Base-by-base conservation (phyloP, 2,329 filamentous ascomycete genomes). In the Diaporthe ampelina region DNA sequence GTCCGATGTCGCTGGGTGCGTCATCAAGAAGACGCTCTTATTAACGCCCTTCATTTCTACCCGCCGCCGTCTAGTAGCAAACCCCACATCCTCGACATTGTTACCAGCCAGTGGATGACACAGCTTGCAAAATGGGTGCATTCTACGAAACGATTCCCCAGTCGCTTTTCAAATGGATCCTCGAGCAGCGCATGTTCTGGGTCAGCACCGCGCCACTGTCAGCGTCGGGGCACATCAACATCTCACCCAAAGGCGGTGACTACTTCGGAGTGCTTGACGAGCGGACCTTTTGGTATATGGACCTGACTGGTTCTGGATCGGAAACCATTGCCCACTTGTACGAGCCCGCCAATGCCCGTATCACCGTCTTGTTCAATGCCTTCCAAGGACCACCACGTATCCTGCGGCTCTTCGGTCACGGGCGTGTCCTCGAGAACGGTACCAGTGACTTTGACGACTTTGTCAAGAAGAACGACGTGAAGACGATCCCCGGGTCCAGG, bases 251-350 rank as follows among this genome's bases (percentile, higher is more conserved):
- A 82, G 93, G 94, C 65, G 86, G 88, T 24, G 84, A 88, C n/a
- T 91, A 91, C 37, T 91, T 94, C 78, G 86, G 89, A 43, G 85
- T 94, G 70, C 84, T 93, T 70, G 83, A 84, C 11, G 86, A 88
- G 40, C 92, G 88, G 75, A 85, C 85, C n/a, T 89, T 88, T 73
- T 92, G 90, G 35, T 95, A 95, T 80, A 86, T 95, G 72, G 94
- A 95, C 80, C 89, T 91, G 75, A 94, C 92, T 1, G 94, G 94
- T 40, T 94, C 91, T 43, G 94, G 94, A 32, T 91, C 88, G 79
- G 94, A 96, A 84, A 95, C 94, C 4, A 92, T 95, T 75, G 87
- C 90, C 6, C 94, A 95, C 79, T 83, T 94, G 15, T 92, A 94
- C 80, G 94, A 96, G 79, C 81, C 80, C 0, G 79, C 79, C 8